Conservation (phyloP, 805 yeast genomes). For the Saturnispora besseyi region DNA sequence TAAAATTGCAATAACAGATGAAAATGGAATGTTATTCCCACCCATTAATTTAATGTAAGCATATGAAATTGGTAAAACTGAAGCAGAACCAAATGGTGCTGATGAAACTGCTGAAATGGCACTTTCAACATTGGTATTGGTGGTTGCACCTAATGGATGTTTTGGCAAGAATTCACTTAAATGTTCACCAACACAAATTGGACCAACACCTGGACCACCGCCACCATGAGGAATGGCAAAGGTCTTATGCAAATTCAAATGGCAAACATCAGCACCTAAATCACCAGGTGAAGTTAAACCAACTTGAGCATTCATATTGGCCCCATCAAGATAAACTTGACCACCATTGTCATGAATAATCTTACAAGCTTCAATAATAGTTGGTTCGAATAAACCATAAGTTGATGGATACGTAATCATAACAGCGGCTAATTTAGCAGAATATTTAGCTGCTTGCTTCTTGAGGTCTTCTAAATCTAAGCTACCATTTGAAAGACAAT, state of each 20-base stretch:
- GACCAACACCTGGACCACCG: conserved; percentile 99
- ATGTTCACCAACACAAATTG: conserved; percentile 85
- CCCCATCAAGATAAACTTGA: conserved; percentile 96
- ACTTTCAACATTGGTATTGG: conserved; percentile 30
- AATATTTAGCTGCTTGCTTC: conserved; percentile 61
- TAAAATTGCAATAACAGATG: conserved; percentile 85
- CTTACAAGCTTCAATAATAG: conserved; percentile 77
- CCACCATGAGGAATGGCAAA: conserved; percentile 99
- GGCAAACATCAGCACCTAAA: conserved; percentile 97
- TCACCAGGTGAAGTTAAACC: conserved; percentile 97
- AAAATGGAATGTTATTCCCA: conserved; percentile 67
- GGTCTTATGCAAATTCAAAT: conserved; percentile 91
- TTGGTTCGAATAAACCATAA: conserved; percentile 92
- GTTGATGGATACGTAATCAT: conserved; percentile 99
- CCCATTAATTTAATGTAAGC: conserved; percentile 95
- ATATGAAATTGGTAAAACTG: conserved; percentile 88
- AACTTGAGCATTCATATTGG: conserved; percentile 98
- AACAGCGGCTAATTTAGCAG: conserved; percentile 69
- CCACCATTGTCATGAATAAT: conserved; percentile 82
- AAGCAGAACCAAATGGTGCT: conserved; percentile 94
- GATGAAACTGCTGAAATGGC: conserved; percentile 74
- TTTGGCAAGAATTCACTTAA: conserved; percentile 74
- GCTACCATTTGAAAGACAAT: conserved; percentile 79
- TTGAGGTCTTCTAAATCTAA: conserved; percentile 71
- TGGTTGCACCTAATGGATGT: conserved; percentile 57